Evolutionary conservation across 371 early-diverging fungal genomes (phyloP).

Genomic region (Saksenaea oblongispora): DNA sequence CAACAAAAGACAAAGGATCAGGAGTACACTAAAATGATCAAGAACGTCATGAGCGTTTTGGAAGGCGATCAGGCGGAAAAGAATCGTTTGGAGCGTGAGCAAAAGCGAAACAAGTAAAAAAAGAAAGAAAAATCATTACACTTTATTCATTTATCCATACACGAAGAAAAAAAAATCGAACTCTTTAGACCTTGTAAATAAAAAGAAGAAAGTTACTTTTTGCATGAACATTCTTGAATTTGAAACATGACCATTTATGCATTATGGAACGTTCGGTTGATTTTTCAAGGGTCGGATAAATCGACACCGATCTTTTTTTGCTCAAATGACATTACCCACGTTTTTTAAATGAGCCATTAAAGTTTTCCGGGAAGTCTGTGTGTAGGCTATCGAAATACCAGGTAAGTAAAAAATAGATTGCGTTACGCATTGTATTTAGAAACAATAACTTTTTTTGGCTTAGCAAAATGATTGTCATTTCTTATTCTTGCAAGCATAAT

Average conservation of each 20-base stretch:
- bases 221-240: background rate
- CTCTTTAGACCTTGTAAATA: background rate
- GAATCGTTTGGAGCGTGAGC: conserved; percentile 67
- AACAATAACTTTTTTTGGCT: background rate
- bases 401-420: background rate
- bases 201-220: background rate
- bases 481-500: background rate
- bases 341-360: no score
- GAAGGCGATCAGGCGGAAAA: conserved; percentile 79
- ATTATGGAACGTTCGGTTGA: background rate
- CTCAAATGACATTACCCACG: background rate
- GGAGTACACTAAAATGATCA: conserved; percentile 86
- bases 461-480: background rate
- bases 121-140: background rate
- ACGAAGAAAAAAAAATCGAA: background rate
- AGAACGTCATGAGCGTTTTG: conserved; percentile 78
- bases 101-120: conserved; percentile 36
- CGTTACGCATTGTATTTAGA: background rate
- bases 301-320: background rate
- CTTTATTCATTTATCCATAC: background rate
- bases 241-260: background rate
- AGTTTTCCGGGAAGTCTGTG: background rate
- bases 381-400: background rate
- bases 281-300: background rate
- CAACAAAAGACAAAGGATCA: conserved; percentile 78